phyloP scores from a whole-genome alignment of 2,329 filamentous ascomycete species.

The Exophiala viscosa region DNA sequence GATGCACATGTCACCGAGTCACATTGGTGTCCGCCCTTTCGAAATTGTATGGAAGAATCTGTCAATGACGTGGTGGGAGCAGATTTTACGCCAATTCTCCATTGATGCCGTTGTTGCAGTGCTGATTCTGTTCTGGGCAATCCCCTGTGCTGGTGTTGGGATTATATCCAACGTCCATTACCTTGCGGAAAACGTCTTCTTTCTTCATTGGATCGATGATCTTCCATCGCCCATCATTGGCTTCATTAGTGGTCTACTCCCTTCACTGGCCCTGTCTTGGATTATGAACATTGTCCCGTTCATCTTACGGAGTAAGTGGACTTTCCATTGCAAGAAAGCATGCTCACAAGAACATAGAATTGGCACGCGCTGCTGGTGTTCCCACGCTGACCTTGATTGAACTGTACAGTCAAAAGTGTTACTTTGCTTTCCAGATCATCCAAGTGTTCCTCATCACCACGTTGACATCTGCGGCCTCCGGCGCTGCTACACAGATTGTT shows the following conservation, averaged over 20 bases:
- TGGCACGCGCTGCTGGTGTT: conserved; percentile 73
- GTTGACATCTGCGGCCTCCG: conserved; percentile 67
- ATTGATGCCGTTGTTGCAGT: conserved; percentile 68
- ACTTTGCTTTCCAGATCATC: conserved; percentile 69
- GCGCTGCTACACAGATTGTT: conserved; percentile 63
- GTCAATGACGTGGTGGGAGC: conserved; percentile 60
- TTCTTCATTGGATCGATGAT: conserved; percentile 67
- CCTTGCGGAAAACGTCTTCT: conserved; percentile 52
- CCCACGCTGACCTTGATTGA: conserved; percentile 77
- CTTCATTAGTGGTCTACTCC: conserved; percentile 77
- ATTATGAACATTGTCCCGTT: conserved; percentile 83
- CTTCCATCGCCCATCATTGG: conserved; percentile 69
- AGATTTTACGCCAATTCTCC: conserved; percentile 59
- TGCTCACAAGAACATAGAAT: conserved; percentile 19
- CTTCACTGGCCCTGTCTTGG: conserved; percentile 71
- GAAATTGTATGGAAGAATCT: conserved; percentile 86
- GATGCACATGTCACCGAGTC: conserved; percentile 81
- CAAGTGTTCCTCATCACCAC: conserved; percentile 90
- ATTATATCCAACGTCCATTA: conserved; percentile 77
- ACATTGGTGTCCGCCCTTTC: conserved; percentile 72
- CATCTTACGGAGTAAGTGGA: conserved; percentile 66
- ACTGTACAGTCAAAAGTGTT: conserved; percentile 82
- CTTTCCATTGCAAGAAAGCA: neutral
- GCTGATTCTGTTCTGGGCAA: conserved; percentile 81
- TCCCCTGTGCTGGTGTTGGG: conserved; percentile 74